A percentile compares a stretch with the other conserved stretches of the same genome.
These are phyloP conservation scores for Exserohilum rostratum DNA, from an alignment of 2,329 filamentous ascomycete species.

Conservation along the genomic window DNA sequence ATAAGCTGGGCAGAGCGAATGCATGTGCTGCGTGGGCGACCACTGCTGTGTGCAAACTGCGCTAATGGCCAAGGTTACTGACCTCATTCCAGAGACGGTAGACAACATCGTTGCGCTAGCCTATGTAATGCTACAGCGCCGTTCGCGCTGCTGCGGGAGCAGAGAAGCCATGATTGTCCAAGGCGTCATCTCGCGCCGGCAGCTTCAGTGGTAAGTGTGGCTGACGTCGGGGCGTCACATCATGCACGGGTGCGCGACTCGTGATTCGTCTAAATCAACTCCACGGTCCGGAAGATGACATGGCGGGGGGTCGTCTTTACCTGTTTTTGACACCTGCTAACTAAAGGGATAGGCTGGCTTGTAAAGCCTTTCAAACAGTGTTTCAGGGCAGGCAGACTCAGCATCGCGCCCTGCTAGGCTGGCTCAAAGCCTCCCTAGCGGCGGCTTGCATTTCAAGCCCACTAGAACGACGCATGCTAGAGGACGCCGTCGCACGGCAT, in stretches of 20 bases:
- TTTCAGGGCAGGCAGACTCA: slow-evolving; percentile 73
- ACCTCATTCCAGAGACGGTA: slow-evolving; percentile 62
- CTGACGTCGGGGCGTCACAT: slow-evolving; percentile 32
- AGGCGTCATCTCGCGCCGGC: slow-evolving; percentile 63
- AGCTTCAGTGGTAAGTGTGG: slow-evolving; percentile 66
- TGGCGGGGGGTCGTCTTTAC: slow-evolving; percentile 23
- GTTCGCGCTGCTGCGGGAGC: slow-evolving; percentile 50
- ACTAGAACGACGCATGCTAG: slow-evolving; percentile 40
- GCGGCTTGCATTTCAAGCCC: slow-evolving; percentile 33
- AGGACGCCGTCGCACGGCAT: slow-evolving; percentile 25
- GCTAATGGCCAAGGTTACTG: slow-evolving; percentile 20
- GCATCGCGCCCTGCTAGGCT: slow-evolving; percentile 68
- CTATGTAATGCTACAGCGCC: slow-evolving; percentile 66
- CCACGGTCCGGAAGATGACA: slow-evolving; percentile 24
- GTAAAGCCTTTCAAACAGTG: slow-evolving; percentile 71
- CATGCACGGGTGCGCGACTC: slow-evolving; percentile 21
- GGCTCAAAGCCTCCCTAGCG: slow-evolving; percentile 60
- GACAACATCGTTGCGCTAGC: slow-evolving; percentile 69
- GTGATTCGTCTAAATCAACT: slow-evolving; percentile 17
- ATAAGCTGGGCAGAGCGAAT: slow-evolving; percentile 19
- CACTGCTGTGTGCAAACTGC: slow-evolving; percentile 11
- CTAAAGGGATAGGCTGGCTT: slow-evolving; percentile 63
- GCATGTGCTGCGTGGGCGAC: slow-evolving; percentile 24
- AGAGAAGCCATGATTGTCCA: slow-evolving; percentile 35
- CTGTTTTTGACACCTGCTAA: slow-evolving; percentile 19